Evolutionary conservation across 2,329 filamentous ascomycete species (phyloP).

Genomic region (Trichophyton schoenleinii): DNA sequence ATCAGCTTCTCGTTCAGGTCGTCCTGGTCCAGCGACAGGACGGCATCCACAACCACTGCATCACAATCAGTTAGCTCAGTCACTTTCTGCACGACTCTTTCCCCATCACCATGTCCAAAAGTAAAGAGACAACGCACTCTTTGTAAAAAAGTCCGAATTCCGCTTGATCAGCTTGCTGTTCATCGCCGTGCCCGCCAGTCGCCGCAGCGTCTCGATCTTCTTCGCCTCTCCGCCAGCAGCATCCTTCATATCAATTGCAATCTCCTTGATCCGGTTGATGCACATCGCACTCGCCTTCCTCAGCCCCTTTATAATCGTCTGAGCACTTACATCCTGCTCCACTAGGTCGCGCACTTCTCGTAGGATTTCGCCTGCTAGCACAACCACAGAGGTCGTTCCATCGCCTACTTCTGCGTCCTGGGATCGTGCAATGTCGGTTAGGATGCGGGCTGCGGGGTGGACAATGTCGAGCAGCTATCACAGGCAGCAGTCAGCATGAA

Average conservation of each 20-base stretch:
- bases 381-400: constrained; percentile 93
- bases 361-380: constrained; percentile 90
- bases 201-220: constrained; percentile 74
- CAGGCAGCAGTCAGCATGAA: neutral
- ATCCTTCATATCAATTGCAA: constrained; percentile 56
- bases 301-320: constrained; percentile 94
- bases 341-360: constrained; percentile 95
- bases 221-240: constrained; percentile 76
- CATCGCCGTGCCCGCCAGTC: constrained; percentile 92
- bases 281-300: constrained; percentile 78
- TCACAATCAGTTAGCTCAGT: constrained; percentile 9
- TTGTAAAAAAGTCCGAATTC: constrained; percentile 93
- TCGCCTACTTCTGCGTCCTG: constrained; percentile 99
- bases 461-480: constrained; percentile 87
- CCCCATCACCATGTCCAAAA: no score
- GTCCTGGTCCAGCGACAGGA: constrained; percentile 87
- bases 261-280: constrained; percentile 98
- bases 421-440: constrained; percentile 95
- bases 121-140: constrained; percentile 50
- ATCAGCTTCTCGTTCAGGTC: constrained; percentile 97
- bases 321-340: constrained; percentile 91
- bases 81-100: no score
- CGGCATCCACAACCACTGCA: constrained; percentile 91
- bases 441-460: constrained; percentile 89
- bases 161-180: constrained; percentile 98